A percentile compares a stretch with the other conserved stretches of the same genome.
Conservation (phyloP, 495 filamentous ascomycete species). For the Penicillium lagena region DNA sequence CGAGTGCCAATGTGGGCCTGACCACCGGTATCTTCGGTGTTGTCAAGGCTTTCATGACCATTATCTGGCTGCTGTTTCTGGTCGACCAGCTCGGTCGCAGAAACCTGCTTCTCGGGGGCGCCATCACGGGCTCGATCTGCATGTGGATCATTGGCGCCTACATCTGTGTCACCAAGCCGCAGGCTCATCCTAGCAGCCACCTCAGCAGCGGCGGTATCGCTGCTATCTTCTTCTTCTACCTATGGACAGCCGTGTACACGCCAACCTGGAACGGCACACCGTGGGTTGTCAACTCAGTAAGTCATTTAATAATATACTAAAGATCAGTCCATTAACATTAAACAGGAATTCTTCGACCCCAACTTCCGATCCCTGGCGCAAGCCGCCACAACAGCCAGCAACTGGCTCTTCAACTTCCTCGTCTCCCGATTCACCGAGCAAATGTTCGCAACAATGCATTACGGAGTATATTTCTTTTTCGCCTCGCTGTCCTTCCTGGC, state of each 20-base stretch:
- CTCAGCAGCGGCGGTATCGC: conserved; percentile 54
- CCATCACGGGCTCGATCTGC: conserved; percentile 57
- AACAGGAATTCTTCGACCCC: conserved; percentile 52
- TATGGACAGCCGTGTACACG: conserved; percentile 71
- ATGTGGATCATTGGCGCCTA: conserved; percentile 69
- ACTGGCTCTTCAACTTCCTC: conserved; percentile 76
- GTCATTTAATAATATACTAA: background rate
- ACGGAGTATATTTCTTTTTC: conserved; percentile 77
- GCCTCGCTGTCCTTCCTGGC: conserved; percentile 62
- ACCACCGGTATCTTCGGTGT: conserved; percentile 47
- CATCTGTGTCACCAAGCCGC: conserved; percentile 56
- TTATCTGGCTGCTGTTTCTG: conserved; percentile 59
- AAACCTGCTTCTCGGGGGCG: conserved; percentile 63
- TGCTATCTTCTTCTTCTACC: conserved; percentile 71
- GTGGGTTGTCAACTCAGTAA: conserved; percentile 53
- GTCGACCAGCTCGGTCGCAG: conserved; percentile 65
- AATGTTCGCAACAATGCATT: conserved; percentile 65
- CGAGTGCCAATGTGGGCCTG: conserved; percentile 27
- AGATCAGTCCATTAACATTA: background rate
- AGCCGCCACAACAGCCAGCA: conserved; percentile 60
- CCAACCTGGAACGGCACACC: conserved; percentile 67
- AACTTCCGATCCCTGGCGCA: conserved; percentile 61
- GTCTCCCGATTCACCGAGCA: conserved; percentile 67
- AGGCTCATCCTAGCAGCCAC: conserved; percentile 25
- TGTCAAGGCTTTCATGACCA: conserved; percentile 50